A percentile compares a stretch with the other conserved stretches of the same genome.
These are phyloP conservation scores for Chytridium lagenaria DNA, from an alignment of 371 early-diverging fungal genomes.

Conservation along the genomic window DNA sequence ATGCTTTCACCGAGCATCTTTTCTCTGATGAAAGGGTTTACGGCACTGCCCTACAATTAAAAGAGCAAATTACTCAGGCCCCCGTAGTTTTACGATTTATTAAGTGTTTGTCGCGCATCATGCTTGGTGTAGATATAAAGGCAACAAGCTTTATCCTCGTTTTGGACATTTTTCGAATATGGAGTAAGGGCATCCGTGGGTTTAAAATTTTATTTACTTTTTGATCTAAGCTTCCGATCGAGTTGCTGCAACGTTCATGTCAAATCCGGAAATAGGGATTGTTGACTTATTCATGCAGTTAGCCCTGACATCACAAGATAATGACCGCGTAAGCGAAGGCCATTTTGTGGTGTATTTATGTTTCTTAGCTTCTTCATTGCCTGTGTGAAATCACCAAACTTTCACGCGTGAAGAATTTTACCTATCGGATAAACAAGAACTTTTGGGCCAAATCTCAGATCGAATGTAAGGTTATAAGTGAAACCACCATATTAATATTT, in stretches of 20 bases:
- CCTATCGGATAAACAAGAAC: neutral
- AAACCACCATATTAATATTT: too few species aligned
- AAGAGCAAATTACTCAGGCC: neutral
- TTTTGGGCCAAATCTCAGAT: neutral
- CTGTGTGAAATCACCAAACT: neutral
- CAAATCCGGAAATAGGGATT: neutral
- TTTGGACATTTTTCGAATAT: neutral
- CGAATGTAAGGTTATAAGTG: neutral
- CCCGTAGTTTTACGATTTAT: neutral
- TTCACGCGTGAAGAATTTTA: neutral
- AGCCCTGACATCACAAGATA: neutral
- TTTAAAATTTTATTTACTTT: neutral
- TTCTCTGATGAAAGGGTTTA: slow-evolving; percentile 3
- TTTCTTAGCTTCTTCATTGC: neutral
- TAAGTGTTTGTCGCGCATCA: neutral
- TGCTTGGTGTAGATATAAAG: neutral
- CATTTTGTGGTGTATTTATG: too few species aligned
- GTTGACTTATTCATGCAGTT: neutral
- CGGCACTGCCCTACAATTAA: neutral
- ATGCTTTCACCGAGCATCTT: neutral
- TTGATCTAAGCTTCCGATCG: neutral
- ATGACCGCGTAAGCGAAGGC: neutral
- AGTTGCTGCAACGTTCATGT: neutral
- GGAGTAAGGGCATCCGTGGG: neutral
- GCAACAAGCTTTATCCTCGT: neutral